Percentiles rank a stretch among this genome's conserved stretches.
phyloP scores from a whole-genome alignment of 1,139 yeast species.

The Taphrina populina region DNA sequence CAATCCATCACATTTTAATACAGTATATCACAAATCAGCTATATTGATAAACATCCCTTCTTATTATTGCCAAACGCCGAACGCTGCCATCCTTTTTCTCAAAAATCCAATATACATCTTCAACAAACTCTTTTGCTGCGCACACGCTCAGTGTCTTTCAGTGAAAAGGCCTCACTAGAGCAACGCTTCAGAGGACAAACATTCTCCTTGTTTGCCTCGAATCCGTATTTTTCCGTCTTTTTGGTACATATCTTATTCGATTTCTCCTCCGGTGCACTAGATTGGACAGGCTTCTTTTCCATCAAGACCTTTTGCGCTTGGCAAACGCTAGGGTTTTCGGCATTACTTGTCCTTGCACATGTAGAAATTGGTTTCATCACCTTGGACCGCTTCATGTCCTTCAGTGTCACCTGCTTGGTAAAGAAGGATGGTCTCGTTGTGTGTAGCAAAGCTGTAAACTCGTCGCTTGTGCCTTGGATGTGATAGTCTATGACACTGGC shows the following conservation, averaged over 20 bases:
- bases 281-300: neutral
- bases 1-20: no score
- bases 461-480: conserved; percentile 76
- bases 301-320: neutral
- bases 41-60: no score
- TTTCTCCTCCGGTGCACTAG: neutral
- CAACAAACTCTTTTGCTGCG: no score
- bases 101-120: no score
- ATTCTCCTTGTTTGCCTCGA: conserved; percentile 15
- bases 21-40: no score
- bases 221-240: neutral
- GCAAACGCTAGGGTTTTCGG: neutral
- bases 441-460: conserved; percentile 61
- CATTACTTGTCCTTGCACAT: neutral
- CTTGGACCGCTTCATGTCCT: neutral
- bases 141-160: no score
- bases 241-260: no score
- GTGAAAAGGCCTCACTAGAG: neutral
- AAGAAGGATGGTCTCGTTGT: conserved; percentile 59
- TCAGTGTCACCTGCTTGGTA: conserved; percentile 50
- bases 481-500: conserved; percentile 65
- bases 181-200: neutral
- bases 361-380: neutral
- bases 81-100: no score
- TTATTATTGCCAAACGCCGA: no score